Conservation (phyloP, 2,329 filamentous ascomycete genomes). For the Leptographium radiaticola region DNA sequence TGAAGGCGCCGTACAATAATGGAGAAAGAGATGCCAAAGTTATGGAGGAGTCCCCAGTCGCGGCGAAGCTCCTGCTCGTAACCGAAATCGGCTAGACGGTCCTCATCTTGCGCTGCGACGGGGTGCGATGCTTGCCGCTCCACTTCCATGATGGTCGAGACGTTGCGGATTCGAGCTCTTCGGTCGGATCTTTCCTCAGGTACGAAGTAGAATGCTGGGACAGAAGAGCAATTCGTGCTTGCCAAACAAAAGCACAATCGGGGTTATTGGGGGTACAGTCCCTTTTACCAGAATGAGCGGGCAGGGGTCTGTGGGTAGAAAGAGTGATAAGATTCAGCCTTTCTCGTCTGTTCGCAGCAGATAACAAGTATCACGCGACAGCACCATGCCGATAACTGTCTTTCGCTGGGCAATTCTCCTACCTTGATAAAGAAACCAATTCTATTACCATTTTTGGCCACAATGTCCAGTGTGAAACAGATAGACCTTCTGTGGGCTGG, state of each 20-base stretch:
- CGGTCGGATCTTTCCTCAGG: not conserved
- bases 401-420: not conserved
- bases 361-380: not conserved
- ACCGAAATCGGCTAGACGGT: conserved; percentile 39
- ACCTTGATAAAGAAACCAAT: not conserved
- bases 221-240: not conserved
- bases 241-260: no score
- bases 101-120: conserved; percentile 29
- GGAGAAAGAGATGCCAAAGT: conserved; percentile 49
- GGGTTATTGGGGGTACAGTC: not conserved
- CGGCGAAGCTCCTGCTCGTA: conserved; percentile 46
- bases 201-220: no score
- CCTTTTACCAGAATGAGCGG: not conserved
- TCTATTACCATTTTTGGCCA: not conserved
- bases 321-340: not conserved
- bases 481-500: not conserved
- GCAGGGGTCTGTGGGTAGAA: not conserved
- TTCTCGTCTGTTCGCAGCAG: not conserved
- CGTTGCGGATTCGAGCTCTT: not conserved
- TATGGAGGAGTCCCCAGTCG: conserved; percentile 45
- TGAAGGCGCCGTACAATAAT: conserved; percentile 34
- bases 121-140: conserved; percentile 16
- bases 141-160: conserved; percentile 3
- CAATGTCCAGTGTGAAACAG: not conserved
- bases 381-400: no score